Base-by-base conservation (phyloP, 208 protist species). In the Leishmania aethiopica region DNA sequence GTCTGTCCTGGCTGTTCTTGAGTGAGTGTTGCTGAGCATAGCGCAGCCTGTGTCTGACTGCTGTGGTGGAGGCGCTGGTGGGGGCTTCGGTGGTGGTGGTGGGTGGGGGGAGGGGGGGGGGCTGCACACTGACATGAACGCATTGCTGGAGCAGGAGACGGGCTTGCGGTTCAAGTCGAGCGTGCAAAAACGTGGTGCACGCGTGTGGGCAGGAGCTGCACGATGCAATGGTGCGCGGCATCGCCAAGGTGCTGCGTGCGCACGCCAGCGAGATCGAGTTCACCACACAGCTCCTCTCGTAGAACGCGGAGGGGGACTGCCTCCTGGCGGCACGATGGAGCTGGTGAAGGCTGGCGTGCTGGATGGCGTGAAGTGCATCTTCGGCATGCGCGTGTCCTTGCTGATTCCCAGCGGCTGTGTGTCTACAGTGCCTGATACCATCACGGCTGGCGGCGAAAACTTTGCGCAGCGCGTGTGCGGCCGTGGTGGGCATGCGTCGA, bases 101-200 rank as follows among this genome's bases (percentile, higher is more conserved):
- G 0, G 1, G 40, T 3, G 40, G 40, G 40, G 40, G 1, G 3
- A 2, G 40, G 40, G 40, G 40, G 40, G 40, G 40, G 40, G 2
- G 47, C 85, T 95, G 81, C 90, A 88, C 74, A 90, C 90, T 47
- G 92, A 93, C 80, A 93, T 95, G 72, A 88, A 91, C 70, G 88
- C 88, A 13, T 80, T 92, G 69, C 88, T 88, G 13, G 77, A 90
- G 42, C 70, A 92, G 83, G 88, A 92, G 71, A 88, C 80, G 80
- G 88, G 84, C 35, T 82, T 90, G 84, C 73, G 80, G 40, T 91
- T 94, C 82, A 88, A 80, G 75, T 92, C 88, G 22, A 88, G 79
- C 69, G 51, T 69, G 40, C 81, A 76, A 35, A 35, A 84, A 82
- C 67, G 86, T 92, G 77, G 91, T 92, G 90, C 90, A 91, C 76